Evolutionary conservation across 305 asterid genomes (phyloP), one percentile per base, ranked within the genome.

Genomic region (Fraxinus paxiana): DNA sequence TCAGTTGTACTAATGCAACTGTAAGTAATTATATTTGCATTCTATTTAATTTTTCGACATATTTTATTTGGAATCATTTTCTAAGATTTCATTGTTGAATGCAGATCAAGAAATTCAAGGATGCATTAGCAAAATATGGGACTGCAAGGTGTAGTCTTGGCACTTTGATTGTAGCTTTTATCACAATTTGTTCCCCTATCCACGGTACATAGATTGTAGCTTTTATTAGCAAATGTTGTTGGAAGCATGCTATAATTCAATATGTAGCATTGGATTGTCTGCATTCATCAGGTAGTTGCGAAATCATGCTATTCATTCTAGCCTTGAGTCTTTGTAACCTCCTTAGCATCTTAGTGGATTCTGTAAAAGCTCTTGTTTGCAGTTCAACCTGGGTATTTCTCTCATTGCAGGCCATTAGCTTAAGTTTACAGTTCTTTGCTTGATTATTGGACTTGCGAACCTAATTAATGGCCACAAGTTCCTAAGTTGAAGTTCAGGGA

Each of bases 91-190:
- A 37, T 37, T 37, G 6, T 67, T 78, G 7, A 81, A 5, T 74
- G 72, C 86, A 90, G 93, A 88, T 92, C 87, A 88, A 88, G 83
- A 92, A 92, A 77, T 90, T 91, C 65, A 91, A 90, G 63, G 92
- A 90, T 80, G 92, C 96, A 76, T 35, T 91, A 69, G 87, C 83
- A 8, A 91, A 87, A 75, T 86, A 91, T n/a, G 92, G 92, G 28
- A 82, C 81, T 2, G 87, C 80, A 38, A 79, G 82, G 8, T 63
- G 84, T 1, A 77, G 86, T 9, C 46, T 84, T 8, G 92, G 93
- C 18, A 26, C 1, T 26, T 26, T 26, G 28, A 26, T 26, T 26
- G 28, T 26, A 26, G 28, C 31, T 28, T 28, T 2, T 2, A 2
- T 2, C 31, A 2, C 31, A 28, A 28, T 28, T 28, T 28, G 31